Conservation (phyloP, 2,329 filamentous ascomycete genomes). For the Trichoderma sp. region DNA sequence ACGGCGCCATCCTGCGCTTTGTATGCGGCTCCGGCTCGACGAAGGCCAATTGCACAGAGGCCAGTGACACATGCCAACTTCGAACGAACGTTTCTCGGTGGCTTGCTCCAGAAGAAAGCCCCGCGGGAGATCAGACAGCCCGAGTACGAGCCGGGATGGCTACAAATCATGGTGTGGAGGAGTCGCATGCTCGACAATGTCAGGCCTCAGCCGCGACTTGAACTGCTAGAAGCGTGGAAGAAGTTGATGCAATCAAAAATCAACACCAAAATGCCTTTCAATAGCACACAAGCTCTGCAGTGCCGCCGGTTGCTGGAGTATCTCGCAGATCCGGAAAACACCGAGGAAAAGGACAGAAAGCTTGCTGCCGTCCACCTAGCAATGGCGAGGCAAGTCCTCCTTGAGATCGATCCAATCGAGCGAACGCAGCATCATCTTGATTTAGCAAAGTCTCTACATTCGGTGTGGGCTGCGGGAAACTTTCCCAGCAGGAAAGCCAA, state of each 20-base stretch:
- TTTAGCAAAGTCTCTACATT: constrained; percentile 52
- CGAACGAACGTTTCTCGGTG: constrained; percentile 58
- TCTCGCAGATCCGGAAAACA: constrained; percentile 44
- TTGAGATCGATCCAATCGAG: constrained; percentile 48
- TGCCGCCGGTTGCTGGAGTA: constrained; percentile 63
- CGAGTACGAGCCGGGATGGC: constrained; percentile 71
- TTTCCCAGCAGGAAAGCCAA: constrained; percentile 31
- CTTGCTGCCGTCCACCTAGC: constrained; percentile 49
- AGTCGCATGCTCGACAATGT: constrained; percentile 65
- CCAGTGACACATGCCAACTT: constrained; percentile 34
- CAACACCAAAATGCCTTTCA: constrained; percentile 54
- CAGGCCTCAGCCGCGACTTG: constrained; percentile 64
- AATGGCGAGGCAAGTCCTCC: constrained; percentile 51
- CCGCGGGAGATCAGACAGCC: constrained; percentile 63
- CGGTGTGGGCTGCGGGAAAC: constrained; percentile 33
- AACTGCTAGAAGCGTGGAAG: constrained; percentile 67
- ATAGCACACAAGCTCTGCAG: constrained; percentile 67
- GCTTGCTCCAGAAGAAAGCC: constrained; percentile 64
- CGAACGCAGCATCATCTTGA: constrained; percentile 51
- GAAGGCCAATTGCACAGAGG: constrained; percentile 34
- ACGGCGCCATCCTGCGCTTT: constrained; percentile 43
- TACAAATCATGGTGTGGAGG: constrained; percentile 69
- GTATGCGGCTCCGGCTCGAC: constrained; percentile 38
- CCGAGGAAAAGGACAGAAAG: constrained; percentile 38
- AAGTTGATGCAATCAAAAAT: constrained; percentile 64